These are phyloP conservation scores for Rhynchospora pubera DNA, from an alignment of 176 grass and related monocot genomes.

Conservation along the genomic window DNA sequence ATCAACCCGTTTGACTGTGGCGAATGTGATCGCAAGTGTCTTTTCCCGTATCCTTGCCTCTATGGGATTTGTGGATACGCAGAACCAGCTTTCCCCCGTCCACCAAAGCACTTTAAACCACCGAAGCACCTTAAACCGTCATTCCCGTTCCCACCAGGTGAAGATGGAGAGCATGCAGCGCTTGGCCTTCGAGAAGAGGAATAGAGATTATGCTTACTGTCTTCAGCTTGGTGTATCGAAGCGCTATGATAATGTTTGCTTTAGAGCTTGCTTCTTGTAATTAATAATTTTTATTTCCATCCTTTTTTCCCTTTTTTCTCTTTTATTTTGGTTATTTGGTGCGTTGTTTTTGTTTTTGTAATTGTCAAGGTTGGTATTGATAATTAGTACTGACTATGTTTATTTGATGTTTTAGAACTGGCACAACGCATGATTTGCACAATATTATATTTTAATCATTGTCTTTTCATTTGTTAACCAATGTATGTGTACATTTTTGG, in stretches of 20 bases:
- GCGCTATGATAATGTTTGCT: neutral
- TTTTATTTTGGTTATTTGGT: no score
- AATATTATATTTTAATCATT: neutral
- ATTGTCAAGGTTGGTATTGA: neutral
- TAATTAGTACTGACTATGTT: neutral
- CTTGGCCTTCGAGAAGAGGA: neutral
- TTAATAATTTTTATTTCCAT: neutral
- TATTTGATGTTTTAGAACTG: neutral
- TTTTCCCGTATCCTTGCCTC: neutral
- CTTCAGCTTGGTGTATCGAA: neutral
- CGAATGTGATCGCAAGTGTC: slow-evolving; percentile 15
- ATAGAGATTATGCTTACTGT: neutral
- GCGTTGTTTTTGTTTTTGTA: neutral
- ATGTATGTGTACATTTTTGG: neutral
- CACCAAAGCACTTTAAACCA: no score
- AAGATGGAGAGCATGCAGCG: neutral
- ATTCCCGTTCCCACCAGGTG: neutral
- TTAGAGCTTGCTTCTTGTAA: neutral
- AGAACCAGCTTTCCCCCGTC: neutral
- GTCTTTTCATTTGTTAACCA: neutral
- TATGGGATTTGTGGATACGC: slow-evolving; percentile 21
- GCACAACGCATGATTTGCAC: no score
- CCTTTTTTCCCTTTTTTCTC: neutral
- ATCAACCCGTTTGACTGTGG: slow-evolving; percentile 20
- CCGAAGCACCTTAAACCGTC: slow-evolving; percentile 3